Evolutionary conservation across 73 alveolate genomes (phyloP).

Genomic region (Tetrahymena borealis): DNA sequence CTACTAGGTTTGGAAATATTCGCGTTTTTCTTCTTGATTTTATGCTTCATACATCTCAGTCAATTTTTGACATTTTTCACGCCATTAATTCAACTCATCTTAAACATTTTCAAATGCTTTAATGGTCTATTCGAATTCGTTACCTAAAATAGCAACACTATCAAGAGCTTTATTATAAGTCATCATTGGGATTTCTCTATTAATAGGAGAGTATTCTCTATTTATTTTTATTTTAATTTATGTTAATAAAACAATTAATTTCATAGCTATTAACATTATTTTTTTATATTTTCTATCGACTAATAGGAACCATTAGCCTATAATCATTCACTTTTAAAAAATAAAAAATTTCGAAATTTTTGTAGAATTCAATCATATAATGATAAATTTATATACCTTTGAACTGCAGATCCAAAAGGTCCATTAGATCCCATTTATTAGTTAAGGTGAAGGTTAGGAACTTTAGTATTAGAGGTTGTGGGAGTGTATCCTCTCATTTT

Average conservation of each 20-base stretch:
- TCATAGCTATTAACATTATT: neutral
- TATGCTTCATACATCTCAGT: neutral
- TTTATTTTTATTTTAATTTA: neutral
- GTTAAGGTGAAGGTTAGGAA: neutral
- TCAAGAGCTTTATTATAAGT: neutral
- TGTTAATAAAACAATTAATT: neutral
- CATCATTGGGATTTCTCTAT: neutral
- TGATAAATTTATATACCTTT: neutral
- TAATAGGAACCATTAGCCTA: too few species aligned
- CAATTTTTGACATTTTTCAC: neutral
- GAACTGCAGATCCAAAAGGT: neutral
- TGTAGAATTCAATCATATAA: too few species aligned
- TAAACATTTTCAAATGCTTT: neutral
- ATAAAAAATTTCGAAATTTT: too few species aligned
- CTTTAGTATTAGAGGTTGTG: neutral
- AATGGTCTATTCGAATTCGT: neutral
- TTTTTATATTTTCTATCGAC: neutral
- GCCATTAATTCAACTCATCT: neutral
- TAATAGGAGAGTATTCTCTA: neutral
- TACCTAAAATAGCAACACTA: neutral
- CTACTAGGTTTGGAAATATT: neutral
- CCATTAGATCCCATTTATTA: neutral
- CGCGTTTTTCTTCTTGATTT: neutral
- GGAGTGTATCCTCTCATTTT: neutral
- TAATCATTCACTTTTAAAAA: too few species aligned